phyloP scores from a whole-genome alignment of 2,329 filamentous ascomycete genomes.

The Sphaerostilbella broomeana region DNA sequence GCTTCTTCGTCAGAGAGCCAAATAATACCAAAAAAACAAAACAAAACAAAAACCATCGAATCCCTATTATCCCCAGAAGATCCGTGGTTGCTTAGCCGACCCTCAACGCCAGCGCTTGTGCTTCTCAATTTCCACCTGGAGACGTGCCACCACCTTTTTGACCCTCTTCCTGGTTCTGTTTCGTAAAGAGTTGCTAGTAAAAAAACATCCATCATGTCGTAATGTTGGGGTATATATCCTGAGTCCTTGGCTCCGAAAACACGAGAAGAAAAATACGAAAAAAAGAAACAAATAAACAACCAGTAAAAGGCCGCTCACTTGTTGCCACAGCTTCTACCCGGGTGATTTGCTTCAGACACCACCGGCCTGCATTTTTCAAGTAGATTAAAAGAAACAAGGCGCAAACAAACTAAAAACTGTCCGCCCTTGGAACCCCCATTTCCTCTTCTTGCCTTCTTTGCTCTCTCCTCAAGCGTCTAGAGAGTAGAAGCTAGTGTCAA shows the following conservation, averaged over 20 bases:
- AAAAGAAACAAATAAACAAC: slow-evolving; percentile 1
- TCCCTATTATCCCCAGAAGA: too few species aligned
- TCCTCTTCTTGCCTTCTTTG: too few species aligned
- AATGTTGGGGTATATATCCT: slow-evolving; percentile 26
- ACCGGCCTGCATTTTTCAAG: too few species aligned
- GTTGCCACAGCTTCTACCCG: too few species aligned
- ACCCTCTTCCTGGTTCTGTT: slow-evolving; percentile 4
- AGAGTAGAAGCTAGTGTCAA: slow-evolving; percentile 39
- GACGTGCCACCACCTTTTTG: slow-evolving; percentile 2
- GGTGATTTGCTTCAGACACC: too few species aligned
- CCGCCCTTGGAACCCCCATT: too few species aligned
- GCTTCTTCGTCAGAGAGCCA: too few species aligned
- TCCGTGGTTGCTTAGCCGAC: slow-evolving; percentile 7
- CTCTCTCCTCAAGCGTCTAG: slow-evolving; percentile 24
- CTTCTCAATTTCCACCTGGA: not conserved
- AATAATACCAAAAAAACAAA: not conserved
- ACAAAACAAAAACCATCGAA: not conserved
- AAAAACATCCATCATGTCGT: slow-evolving; percentile 18
- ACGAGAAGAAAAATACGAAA: slow-evolving; percentile 10
- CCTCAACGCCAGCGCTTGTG: slow-evolving; percentile 8
- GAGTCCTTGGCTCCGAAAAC: slow-evolving; percentile 16
- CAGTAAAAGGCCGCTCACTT: too few species aligned
- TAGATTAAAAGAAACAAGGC: too few species aligned
- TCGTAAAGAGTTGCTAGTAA: slow-evolving; percentile 8
- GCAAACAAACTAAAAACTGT: too few species aligned